These are phyloP conservation scores for Pythium folliculosum DNA, from an alignment of 352 stramenopile species.

Conservation along the genomic window DNA sequence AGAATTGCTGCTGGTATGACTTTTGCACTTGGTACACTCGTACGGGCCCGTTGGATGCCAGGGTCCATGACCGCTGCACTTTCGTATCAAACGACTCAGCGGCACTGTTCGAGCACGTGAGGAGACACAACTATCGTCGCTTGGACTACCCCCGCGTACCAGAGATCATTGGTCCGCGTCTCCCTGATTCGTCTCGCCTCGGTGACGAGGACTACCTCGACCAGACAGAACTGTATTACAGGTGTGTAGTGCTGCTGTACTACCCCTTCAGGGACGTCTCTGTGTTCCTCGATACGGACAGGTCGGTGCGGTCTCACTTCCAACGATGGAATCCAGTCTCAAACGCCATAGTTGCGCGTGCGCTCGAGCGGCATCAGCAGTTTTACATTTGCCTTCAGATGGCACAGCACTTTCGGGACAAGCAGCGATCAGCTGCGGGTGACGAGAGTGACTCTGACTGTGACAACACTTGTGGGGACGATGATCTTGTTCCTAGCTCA, in stretches of 20 bases:
- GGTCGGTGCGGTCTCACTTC: conserved; percentile 4
- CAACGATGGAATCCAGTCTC: neutral
- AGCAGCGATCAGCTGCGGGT: neutral
- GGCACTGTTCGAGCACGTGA: conserved; percentile 12
- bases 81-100: neutral
- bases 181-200: conserved; percentile 13
- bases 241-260: conserved; percentile 17
- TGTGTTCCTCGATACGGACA: conserved; percentile 2
- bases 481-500: too few relatives aligned
- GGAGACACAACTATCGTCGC: conserved; percentile 9
- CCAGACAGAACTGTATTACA: conserved; percentile 26
- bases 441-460: neutral
- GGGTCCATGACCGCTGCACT: neutral
- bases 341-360: neutral
- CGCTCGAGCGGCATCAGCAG: conserved; percentile 25
- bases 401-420: neutral
- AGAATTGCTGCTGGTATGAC: conserved; percentile 30
- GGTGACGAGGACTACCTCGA: conserved; percentile 18
- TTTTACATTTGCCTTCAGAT: conserved; percentile 13
- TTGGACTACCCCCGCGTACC: conserved; percentile 23
- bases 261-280: conserved; percentile 20
- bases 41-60: neutral
- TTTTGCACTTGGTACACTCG: conserved; percentile 26
- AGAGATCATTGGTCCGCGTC: conserved; percentile 24
- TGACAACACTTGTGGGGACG: too few relatives aligned